Evolutionary conservation across 2,329 filamentous ascomycete genomes (phyloP).

Genomic region (Diplodia corticola): DNA sequence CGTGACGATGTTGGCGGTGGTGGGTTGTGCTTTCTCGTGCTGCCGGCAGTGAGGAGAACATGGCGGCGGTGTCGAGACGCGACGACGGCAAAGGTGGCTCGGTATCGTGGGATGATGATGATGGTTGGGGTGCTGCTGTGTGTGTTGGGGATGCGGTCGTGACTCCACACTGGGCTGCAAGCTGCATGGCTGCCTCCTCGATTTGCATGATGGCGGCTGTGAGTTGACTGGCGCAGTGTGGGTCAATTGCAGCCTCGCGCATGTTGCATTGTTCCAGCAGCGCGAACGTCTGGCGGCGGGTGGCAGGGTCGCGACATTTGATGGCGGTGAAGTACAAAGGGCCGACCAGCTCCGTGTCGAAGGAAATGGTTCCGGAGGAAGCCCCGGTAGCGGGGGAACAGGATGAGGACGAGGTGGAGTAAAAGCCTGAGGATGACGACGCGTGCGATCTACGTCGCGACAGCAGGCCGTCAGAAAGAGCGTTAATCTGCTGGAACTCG

Average conservation of each 20-base stretch:
- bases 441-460: neutral
- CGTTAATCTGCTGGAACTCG: conserved; percentile 15
- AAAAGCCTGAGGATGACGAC: neutral
- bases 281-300: conserved; percentile 2
- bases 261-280: conserved; percentile 7
- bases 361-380: neutral
- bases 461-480: neutral
- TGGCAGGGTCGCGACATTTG: conserved; percentile 45
- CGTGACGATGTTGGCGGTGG: neutral
- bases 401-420: neutral
- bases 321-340: conserved; percentile 49
- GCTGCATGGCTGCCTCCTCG: conserved; percentile 3
- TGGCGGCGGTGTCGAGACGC: conserved; percentile 6
- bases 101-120: conserved; percentile 2
- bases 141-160: neutral
- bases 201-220: conserved; percentile 9
- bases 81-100: conserved; percentile 20
- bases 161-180: neutral
- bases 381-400: neutral
- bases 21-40: neutral
- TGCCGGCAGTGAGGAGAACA: neutral
- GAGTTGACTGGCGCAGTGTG: neutral
- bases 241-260: conserved; percentile 9
- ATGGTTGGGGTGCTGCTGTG: conserved; percentile 26
- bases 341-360: conserved; percentile 7